Base-by-base conservation (phyloP, 2,329 filamentous ascomycete genomes). In the Fusarium agapanthi region DNA sequence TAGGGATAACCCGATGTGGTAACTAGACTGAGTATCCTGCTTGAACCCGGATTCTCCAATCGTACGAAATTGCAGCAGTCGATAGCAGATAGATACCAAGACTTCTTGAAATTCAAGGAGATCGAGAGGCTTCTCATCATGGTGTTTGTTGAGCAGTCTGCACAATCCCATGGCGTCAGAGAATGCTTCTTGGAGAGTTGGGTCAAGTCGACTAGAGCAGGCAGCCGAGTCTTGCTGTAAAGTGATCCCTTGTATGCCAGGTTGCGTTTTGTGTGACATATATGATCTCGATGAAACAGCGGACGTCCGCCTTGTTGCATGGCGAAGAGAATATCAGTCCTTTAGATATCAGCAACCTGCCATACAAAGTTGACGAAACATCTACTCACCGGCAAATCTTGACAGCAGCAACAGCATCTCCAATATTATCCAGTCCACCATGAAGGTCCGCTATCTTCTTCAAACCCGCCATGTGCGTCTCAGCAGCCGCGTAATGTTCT, bases 321-420 rank as follows among this genome's bases (percentile, higher is more conserved):
- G 6, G 47, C 40, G 1, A 67, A 67, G 6, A 67, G 16, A 20
- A 67, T 62, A 35, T 67, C 65, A 11, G 65, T 67, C 6, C 65
- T 67, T n/a, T 2, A 6, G 2, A 6, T 1, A 16, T 67, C 11
- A 67, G 45, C 3, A 28, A 32, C 1, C 4, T 3, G 1, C 4
- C 15, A 24, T n/a, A 2, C 7, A 32, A 28, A 28, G 5, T 15
- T 14, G 15, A 34, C 32, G 3, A 26, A 47, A 11, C 10, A 1
- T 8, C 14, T 18, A 48, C 63, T 54, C 40, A 67, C 63, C 63
- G 35, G 12, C 65, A 67, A 0, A 43, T 43, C 2, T 67, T 67
- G 8, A 26, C 15, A 2, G 28, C 26, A 6, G 67, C 15, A 4
- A 50, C 14, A 10, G 2, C 20, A 35, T 67, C 44, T 12, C n/a